Percentiles rank a stretch among this genome's conserved stretches.
These are phyloP conservation scores for Ceraceosorus bombacis DNA, from an alignment of 1,284 basidiomycete species.

Conservation along the genomic window DNA sequence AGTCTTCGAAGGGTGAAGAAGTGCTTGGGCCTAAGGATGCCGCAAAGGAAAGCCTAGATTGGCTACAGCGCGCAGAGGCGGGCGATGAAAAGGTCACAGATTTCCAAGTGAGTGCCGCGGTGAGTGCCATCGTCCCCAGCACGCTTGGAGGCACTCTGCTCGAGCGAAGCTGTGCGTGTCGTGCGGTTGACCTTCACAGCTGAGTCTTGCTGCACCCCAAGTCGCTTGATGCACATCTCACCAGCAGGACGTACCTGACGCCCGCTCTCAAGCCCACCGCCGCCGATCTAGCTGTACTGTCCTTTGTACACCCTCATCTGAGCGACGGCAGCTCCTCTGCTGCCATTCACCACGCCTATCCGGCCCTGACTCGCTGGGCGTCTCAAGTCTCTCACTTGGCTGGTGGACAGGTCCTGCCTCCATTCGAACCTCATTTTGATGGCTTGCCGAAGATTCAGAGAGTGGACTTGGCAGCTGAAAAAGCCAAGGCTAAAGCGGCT, in stretches of 20 bases:
- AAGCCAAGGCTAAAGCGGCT: conserved; percentile 34
- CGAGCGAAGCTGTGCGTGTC: no score
- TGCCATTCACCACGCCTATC: conserved; percentile 37
- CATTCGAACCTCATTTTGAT: conserved; percentile 35
- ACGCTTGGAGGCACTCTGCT: no score
- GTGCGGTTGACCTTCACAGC: no score
- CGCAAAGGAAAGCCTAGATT: no score
- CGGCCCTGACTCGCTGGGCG: conserved; percentile 43
- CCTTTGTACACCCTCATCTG: conserved; percentile 30
- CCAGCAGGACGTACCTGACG: conserved; percentile 32
- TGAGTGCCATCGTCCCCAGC: no score
- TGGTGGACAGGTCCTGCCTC: conserved; percentile 6
- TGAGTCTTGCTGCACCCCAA: background rate
- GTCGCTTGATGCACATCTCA: conserved; percentile 33
- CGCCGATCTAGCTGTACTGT: conserved; percentile 45
- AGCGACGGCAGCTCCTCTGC: conserved; percentile 34
- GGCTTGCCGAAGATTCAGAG: conserved; percentile 43
- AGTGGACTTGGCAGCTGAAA: conserved; percentile 30
- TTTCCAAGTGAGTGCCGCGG: no score
- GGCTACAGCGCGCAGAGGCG: no score
- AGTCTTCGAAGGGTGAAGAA: no score
- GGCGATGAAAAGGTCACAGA: no score
- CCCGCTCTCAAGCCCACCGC: conserved; percentile 34
- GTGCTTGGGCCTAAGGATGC: no score
- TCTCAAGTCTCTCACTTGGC: conserved; percentile 41